Evolutionary conservation across 345 rosid species (phyloP).

Genomic region (Orychophragmus violaceus): DNA sequence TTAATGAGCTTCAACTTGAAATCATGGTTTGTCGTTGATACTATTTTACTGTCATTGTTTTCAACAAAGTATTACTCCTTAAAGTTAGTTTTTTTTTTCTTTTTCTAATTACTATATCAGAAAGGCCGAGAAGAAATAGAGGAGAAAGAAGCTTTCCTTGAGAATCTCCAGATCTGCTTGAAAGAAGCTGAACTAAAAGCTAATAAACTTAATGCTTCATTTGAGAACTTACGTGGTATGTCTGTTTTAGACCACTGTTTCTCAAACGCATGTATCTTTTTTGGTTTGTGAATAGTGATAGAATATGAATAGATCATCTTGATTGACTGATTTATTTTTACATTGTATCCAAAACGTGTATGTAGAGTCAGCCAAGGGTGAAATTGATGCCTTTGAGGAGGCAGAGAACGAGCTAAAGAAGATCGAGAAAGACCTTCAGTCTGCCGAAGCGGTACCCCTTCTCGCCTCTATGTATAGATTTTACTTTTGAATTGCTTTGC

Average conservation of each 20-base stretch:
- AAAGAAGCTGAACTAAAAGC: slow-evolving; percentile 57
- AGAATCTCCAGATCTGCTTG: slow-evolving; percentile 38
- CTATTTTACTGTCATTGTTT: neutral
- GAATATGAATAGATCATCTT: slow-evolving; percentile 2
- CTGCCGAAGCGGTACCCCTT: slow-evolving; percentile 48
- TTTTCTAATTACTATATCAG: slow-evolving; percentile 29
- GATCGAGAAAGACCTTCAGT: slow-evolving; percentile 55
- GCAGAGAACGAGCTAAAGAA: slow-evolving; percentile 72
- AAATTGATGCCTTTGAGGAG: slow-evolving; percentile 60
- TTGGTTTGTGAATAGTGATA: slow-evolving; percentile 1
- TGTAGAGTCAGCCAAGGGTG: slow-evolving; percentile 72
- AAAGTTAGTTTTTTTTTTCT: neutral
- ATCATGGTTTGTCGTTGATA: slow-evolving; percentile 49
- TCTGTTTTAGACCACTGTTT: neutral
- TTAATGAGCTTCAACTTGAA: slow-evolving; percentile 76
- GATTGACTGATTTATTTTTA: neutral
- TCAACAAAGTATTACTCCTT: neutral
- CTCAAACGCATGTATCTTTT: neutral
- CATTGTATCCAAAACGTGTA: neutral
- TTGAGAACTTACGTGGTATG: slow-evolving; percentile 68
- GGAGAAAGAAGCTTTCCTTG: slow-evolving; percentile 45
- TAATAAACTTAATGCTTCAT: slow-evolving; percentile 45
- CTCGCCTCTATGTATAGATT: neutral
- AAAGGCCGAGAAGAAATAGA: slow-evolving; percentile 44
- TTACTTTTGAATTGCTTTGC: slow-evolving; percentile 5